Percentiles rank a stretch among this genome's conserved stretches.
phyloP scores from a whole-genome alignment of 148 eudicot species.

The Diospyros lotus region DNA sequence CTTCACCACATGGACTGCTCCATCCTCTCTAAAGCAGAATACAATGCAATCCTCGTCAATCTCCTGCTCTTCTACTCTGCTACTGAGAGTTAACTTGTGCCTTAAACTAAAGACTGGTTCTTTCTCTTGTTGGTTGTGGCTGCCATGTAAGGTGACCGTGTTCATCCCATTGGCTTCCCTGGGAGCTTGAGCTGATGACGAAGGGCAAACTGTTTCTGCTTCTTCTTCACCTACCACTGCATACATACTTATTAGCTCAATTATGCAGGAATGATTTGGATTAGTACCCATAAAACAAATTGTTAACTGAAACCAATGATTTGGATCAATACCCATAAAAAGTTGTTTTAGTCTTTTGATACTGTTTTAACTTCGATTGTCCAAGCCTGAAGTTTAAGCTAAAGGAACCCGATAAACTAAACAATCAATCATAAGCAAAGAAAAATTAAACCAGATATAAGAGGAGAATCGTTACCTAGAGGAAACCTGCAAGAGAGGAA shows the following conservation, averaged over 20 bases:
- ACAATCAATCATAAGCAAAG: background rate
- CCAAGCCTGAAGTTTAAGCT: too few species aligned
- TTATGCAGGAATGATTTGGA: background rate
- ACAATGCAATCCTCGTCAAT: slow-evolving; percentile 77
- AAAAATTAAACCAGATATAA: background rate
- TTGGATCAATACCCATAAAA: too few species aligned
- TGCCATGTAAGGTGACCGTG: background rate
- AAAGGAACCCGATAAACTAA: background rate
- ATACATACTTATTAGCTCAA: background rate
- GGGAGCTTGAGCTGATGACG: slow-evolving; percentile 9
- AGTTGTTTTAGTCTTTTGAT: background rate
- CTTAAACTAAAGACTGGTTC: background rate
- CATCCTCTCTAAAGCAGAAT: slow-evolving; percentile 68
- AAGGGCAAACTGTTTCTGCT: background rate
- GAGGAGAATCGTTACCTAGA: slow-evolving; percentile 17
- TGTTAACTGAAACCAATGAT: background rate
- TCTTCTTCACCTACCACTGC: background rate
- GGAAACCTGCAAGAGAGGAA: slow-evolving; percentile 25
- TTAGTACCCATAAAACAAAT: too few species aligned
- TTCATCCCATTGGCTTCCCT: background rate
- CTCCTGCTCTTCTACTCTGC: slow-evolving; percentile 42
- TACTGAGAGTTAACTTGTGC: background rate
- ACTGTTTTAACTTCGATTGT: too few species aligned
- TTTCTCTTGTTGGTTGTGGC: background rate
- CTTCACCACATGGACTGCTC: slow-evolving; percentile 49